Conservation (phyloP, 1,284 basidiomycete genomes). For the Fomitopsis betulina region DNA sequence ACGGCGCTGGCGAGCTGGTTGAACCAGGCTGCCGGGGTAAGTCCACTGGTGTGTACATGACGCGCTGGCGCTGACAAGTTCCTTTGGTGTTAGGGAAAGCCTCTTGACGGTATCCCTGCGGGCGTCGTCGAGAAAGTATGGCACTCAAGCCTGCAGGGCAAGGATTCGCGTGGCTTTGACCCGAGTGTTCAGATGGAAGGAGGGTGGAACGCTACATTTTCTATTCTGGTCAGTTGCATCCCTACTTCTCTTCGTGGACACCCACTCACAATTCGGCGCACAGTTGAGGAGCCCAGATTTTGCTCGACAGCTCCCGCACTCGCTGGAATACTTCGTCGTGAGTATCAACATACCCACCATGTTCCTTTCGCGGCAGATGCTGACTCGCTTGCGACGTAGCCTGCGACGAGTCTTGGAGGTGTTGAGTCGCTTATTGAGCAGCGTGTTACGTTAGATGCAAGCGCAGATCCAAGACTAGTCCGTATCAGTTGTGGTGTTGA, state of each 20-base stretch:
- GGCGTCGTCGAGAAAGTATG: constrained; percentile 66
- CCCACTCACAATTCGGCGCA: constrained; percentile 5
- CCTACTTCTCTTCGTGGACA: not conserved
- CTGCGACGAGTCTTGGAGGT: constrained; percentile 89
- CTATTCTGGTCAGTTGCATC: constrained; percentile 48
- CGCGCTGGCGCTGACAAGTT: not conserved
- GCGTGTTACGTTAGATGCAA: constrained; percentile 59
- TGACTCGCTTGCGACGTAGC: constrained; percentile 34
- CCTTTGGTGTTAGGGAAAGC: constrained; percentile 22
- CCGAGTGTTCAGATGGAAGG: constrained; percentile 76
- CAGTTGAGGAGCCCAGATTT: constrained; percentile 48
- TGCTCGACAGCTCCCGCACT: constrained; percentile 56
- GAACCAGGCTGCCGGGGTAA: constrained; percentile 24
- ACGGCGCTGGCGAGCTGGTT: constrained; percentile 78
- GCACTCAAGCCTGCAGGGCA: constrained; percentile 79
- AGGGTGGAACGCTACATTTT: constrained; percentile 80
- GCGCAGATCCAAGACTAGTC: constrained; percentile 64
- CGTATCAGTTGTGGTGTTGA: constrained; percentile 80
- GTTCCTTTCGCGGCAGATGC: not conserved
- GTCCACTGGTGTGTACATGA: constrained; percentile 4
- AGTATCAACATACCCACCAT: constrained; percentile 25
- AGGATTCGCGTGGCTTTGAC: constrained; percentile 59
- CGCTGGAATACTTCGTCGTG: constrained; percentile 70
- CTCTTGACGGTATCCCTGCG: constrained; percentile 52
- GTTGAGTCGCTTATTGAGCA: constrained; percentile 89